phyloP scores from a whole-genome alignment of 2,329 filamentous ascomycete genomes.

The Pseudofabraea citricarpa region DNA sequence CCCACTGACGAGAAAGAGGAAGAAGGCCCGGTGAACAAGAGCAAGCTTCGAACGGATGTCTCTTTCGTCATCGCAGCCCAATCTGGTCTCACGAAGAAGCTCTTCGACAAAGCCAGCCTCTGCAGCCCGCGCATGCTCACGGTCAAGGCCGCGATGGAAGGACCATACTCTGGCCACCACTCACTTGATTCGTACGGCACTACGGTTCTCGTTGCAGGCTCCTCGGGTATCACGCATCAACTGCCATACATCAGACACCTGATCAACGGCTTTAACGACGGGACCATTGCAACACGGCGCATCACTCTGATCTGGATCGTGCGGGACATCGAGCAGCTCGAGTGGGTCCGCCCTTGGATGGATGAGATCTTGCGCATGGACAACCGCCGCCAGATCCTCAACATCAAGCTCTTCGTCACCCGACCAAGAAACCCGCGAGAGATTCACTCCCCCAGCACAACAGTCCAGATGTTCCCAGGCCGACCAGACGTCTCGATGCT shows the following conservation, averaged over 20 bases:
- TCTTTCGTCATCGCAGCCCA: constrained; percentile 85
- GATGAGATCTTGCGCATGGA: constrained; percentile 71
- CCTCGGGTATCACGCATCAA: constrained; percentile 93
- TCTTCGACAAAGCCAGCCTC: constrained; percentile 64
- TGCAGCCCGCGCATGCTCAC: constrained; percentile 5
- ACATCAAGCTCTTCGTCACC: constrained; percentile 86
- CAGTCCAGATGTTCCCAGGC: constrained; percentile 88
- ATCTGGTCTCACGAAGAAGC: constrained; percentile 79
- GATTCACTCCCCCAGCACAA: constrained; percentile 69
- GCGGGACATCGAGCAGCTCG: constrained; percentile 79
- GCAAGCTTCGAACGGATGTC: constrained; percentile 55
- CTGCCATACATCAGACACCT: constrained; percentile 81
- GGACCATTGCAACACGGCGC: constrained; percentile 73
- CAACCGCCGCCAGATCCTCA: constrained; percentile 74
- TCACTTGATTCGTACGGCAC: constrained; percentile 90
- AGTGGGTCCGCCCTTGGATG: constrained; percentile 91
- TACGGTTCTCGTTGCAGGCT: constrained; percentile 82
- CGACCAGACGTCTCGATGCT: constrained; percentile 77
- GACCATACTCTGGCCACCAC: constrained; percentile 82
- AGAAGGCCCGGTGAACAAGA: constrained; percentile 30
- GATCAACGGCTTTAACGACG: constrained; percentile 61
- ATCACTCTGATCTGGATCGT: constrained; percentile 90
- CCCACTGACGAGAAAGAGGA: constrained; percentile 32
- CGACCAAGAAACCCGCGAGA: constrained; percentile 74
- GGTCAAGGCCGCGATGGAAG: constrained; percentile 68